Evolutionary conservation across 495 filamentous ascomycete species (phyloP).

Genomic region (Neurospora sp.): DNA sequence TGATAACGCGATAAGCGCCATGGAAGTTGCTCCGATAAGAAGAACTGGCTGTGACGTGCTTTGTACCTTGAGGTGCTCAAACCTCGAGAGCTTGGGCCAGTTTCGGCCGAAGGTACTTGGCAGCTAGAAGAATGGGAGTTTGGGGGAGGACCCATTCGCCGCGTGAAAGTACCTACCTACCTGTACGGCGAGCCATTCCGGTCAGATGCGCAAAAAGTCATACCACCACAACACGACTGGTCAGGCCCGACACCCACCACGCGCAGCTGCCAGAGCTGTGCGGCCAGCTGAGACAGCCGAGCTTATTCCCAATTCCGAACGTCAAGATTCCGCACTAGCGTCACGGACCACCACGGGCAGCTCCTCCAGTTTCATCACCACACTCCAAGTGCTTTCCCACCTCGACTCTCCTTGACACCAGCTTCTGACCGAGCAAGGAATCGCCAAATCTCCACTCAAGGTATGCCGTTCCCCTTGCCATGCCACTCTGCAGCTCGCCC

Average conservation of each 20-base stretch:
- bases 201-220: constrained; percentile 10
- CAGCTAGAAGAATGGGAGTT: not conserved
- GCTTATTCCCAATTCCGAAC: not conserved
- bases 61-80: not conserved
- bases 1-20: not conserved
- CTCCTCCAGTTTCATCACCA: not conserved
- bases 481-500: not conserved
- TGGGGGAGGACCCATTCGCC: not conserved
- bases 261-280: not conserved
- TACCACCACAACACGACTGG: constrained; percentile 3
- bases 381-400: not conserved
- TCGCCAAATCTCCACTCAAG: constrained; percentile 14
- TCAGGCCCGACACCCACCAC: not conserved
- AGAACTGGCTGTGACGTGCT: not conserved
- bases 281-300: not conserved
- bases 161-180: not conserved
- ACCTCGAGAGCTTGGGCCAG: not conserved
- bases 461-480: not conserved
- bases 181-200: constrained; percentile 1
- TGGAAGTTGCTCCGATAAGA: not conserved
- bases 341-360: not conserved
- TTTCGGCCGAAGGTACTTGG: not conserved
- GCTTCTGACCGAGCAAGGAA: not conserved
- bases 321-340: not conserved
- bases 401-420: not conserved